A percentile compares a stretch with the other conserved stretches of the same genome.
phyloP scores from a whole-genome alignment of 2,329 filamentous ascomycete species.

The Graphium sp. region DNA sequence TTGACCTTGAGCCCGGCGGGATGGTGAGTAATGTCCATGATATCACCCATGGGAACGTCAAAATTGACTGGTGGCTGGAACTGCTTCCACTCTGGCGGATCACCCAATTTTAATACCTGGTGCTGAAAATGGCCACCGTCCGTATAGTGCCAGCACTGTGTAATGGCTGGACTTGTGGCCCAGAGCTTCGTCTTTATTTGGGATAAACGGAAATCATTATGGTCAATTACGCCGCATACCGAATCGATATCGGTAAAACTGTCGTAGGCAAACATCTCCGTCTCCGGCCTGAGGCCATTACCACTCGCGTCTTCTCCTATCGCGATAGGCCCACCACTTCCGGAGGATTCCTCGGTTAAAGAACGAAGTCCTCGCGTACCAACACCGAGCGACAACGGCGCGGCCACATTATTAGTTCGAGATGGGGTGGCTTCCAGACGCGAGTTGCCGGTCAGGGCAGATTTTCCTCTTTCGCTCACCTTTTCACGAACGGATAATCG shows the following conservation, averaged over 20 bases:
- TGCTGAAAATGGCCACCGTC: slow-evolving; percentile 28
- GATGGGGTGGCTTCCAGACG: no score
- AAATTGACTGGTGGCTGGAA: slow-evolving; percentile 34
- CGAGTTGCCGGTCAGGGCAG: no score
- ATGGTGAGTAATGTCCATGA: slow-evolving; percentile 27
- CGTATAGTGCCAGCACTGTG: slow-evolving; percentile 39
- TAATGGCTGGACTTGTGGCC: slow-evolving; percentile 27
- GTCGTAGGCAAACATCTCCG: slow-evolving; percentile 15
- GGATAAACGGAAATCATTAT: slow-evolving; percentile 31
- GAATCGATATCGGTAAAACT: slow-evolving; percentile 37
- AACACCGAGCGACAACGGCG: no score
- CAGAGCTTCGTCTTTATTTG: slow-evolving; percentile 31
- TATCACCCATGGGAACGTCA: slow-evolving; percentile 25
- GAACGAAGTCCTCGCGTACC: no score
- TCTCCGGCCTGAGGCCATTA: neutral
- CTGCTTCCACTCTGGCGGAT: slow-evolving; percentile 27
- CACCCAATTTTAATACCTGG: slow-evolving; percentile 29
- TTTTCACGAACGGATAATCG: no score
- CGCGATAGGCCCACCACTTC: no score
- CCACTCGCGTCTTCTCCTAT: no score
- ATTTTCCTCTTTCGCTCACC: no score
- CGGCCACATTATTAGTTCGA: no score
- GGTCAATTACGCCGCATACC: slow-evolving; percentile 25
- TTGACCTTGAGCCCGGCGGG: slow-evolving; percentile 21
- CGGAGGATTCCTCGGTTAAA: no score